Conservation (phyloP, 805 yeast genomes). For the Candida peoriensis region DNA sequence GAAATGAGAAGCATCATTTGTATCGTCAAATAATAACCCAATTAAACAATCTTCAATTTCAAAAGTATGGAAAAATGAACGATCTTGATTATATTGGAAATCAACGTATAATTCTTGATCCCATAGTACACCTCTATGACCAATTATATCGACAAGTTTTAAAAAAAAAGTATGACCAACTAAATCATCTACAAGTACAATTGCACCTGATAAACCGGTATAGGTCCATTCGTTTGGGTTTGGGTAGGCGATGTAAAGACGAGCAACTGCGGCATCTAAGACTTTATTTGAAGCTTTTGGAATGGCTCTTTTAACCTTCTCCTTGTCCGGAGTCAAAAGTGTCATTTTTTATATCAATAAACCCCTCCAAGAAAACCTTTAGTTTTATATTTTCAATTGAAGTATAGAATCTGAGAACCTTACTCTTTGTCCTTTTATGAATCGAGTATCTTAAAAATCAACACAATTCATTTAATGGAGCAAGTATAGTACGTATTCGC, state of each 20-base stretch:
- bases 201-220: slow-evolving; percentile 88
- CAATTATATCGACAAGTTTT: slow-evolving; percentile 80
- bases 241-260: slow-evolving; percentile 87
- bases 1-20: slow-evolving; percentile 82
- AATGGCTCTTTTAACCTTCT: slow-evolving; percentile 79
- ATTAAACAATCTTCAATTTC: slow-evolving; percentile 87
- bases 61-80: slow-evolving; percentile 91
- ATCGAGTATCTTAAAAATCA: too few species aligned
- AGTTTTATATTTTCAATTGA: too few species aligned
- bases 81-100: slow-evolving; percentile 87
- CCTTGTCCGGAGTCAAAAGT: slow-evolving; percentile 63
- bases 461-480: too few species aligned
- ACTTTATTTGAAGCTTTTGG: slow-evolving; percentile 87
- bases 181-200: slow-evolving; percentile 81
- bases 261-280: slow-evolving; percentile 84
- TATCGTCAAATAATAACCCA: slow-evolving; percentile 87
- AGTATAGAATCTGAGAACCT: too few species aligned
- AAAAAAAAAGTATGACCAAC: slow-evolving; percentile 93
- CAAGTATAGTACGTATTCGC: too few species aligned
- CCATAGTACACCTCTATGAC: slow-evolving; percentile 88
- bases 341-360: too few species aligned
- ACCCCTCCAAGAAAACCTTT: too few species aligned
- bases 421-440: too few species aligned
- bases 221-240: slow-evolving; percentile 74
- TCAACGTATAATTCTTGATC: slow-evolving; percentile 91